Evolutionary conservation across 768 basidiomycete genomes (phyloP), one percentile per base, ranked within the genome.

Genomic region (Russula earlei): DNA sequence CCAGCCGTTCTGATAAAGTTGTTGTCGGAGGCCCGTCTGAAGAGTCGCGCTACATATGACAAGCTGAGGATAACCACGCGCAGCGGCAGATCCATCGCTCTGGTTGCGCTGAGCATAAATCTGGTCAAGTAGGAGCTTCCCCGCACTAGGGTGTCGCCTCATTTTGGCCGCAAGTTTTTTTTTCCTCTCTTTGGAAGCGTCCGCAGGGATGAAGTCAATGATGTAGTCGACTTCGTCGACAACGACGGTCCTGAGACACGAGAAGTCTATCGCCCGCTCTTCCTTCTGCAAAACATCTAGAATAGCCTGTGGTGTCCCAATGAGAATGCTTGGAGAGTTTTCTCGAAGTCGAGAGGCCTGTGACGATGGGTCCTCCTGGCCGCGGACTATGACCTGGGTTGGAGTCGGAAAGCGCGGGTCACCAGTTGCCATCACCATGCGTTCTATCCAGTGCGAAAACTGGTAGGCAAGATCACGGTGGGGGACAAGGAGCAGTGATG

Each of bases 151-250:
- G 62, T 88, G 87, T 49, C 69, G 71, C 49, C 67, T 65, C n/a
- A 75, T 63, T 61, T 75, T 77, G 58, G 69, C 72, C 58, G 67
- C 67, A 29, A 70, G 71, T 63, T 73, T 74, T 59, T 69, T 67
- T 40, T 65, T 67, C 63, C 73, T 76, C 55, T 67, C 66, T 49
- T 63, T 66, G 49, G 68, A 74, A 31, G 72, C 65, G 65, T 75
- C 74, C 56, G 65, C 67, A 19, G 83, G 77, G 5, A 76, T 68
- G 2, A 74, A 77, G 56, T 78, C 79, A 52, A 91, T 72, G 38
- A 89, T 70, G 66, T 82, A 84, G 64, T 90, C 88, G 45, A 80
- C 83, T 66, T 90, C 87, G 60, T 90, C 87, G 52, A 89, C 80
- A 34, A 82, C 81, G 45, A 90, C 75, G 2, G 76, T 77, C 14